Evolutionary conservation across 2,329 filamentous ascomycete species (phyloP), one percentile per base, ranked within the genome.

Genomic region (Beauveria pseudobassiana): DNA sequence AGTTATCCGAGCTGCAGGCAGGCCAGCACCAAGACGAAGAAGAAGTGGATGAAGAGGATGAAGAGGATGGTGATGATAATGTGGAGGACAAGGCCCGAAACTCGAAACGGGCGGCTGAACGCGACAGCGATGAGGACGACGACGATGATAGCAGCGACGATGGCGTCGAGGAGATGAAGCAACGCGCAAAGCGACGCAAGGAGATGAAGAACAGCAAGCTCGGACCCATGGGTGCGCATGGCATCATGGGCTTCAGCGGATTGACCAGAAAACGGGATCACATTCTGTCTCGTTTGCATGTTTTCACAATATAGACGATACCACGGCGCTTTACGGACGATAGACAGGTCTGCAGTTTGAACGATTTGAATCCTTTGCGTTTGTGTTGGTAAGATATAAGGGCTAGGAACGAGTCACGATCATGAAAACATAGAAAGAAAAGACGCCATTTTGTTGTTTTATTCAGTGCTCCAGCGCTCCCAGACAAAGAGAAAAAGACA

Each of bases 1-100:
- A 95, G 71, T 83, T 87, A 63, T 78, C 82, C n/a, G 79, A 78
- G 62, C 72, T 80, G 3, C 80, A 82, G 24, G 78, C 77, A 2
- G 69, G 72, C 34, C 67, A 67, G 2, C 72, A 72, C 1, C 78
- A 78, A 1, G 80, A 79, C 0, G 82, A 83, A 0, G 80, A 80
- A 0, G 78, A 79, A 0, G 74, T 75, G 0, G 78, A 81, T 14
- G 77, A 78, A 10, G 76, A 77, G 4, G 75, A 75, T 1, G 73
- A 72, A 3, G 67, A 71, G 3, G 73, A 75, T 10, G 72, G 81
- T 71, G 75, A 76, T 64, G 43, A 38, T 2, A 45, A 42, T 5
- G 28, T 5, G 2, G 49, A 20, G n/a, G 68, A 73, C 65, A 69
- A 78, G 71, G 73, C 73, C 43, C 67, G 69, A 3, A 70, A 70